Percentiles rank a stretch among this genome's conserved stretches.
Evolutionary conservation across 176 grass and related monocot genomes (phyloP).

Genomic region (Oryza glaberrima): DNA sequence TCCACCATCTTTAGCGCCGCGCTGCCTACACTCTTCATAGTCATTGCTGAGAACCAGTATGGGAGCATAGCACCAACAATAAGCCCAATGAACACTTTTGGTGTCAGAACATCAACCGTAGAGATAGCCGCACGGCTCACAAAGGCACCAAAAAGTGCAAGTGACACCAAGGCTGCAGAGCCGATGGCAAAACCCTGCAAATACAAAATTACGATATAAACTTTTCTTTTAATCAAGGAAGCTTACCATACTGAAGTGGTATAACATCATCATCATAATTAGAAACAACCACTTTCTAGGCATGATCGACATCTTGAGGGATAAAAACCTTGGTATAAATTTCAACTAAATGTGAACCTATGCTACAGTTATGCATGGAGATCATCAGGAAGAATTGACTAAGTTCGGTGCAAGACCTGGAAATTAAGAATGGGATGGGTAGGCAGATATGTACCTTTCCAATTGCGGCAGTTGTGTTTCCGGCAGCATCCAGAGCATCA

Average conservation of each 20-base stretch:
- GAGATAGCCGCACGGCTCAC: conserved; percentile 75
- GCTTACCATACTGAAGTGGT: background rate
- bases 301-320: background rate
- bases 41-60: conserved; percentile 94
- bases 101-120: conserved; percentile 81
- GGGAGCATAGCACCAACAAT: conserved; percentile 85
- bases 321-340: background rate
- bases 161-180: conserved; percentile 83
- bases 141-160: conserved; percentile 86
- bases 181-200: conserved; percentile 86
- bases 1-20: conserved; percentile 89
- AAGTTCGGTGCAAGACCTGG: background rate
- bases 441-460: conserved; percentile 44
- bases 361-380: background rate
- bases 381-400: background rate
- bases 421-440: conserved; percentile 5
- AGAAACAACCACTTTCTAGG: conserved; percentile 28
- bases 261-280: background rate
- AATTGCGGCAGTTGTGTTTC: conserved; percentile 58
- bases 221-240: background rate
- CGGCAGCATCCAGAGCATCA: conserved; percentile 55
- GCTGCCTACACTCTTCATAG: conserved; percentile 88
- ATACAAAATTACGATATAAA: conserved; percentile 11
- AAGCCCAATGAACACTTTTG: conserved; percentile 85
- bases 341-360: background rate